Evolutionary conservation across 169 alveolate genomes (phyloP), one percentile per base, ranked within the genome.

Genomic region (Eimeria brunetti): DNA sequence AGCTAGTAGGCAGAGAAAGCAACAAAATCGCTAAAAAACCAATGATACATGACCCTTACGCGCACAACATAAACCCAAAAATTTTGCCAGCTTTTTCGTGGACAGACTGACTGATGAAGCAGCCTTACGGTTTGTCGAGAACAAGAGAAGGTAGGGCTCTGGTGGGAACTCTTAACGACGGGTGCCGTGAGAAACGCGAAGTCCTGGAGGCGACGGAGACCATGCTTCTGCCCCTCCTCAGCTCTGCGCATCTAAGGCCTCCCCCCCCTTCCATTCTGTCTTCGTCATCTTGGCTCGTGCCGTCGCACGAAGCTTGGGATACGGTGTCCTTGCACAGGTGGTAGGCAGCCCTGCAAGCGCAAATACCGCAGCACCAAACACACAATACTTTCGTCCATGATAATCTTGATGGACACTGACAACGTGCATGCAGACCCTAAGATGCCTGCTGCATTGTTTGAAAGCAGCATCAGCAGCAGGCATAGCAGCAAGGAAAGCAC

Each of bases 171-270:
- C 89, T 81, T 20, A 81, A 53, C 27, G 89, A 81, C 36, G 89
- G 89, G 14, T 81, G 89, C 71, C 71, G 67, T 56, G 89, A 81
- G 62, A 81, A 81, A 11, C 89, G 89, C n/a, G 89, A 81, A 51
- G 71, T 14, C 46, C 64, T 38, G 49, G 89, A 81, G 27, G 71
- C 62, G 30, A 81, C 89, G 20, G 71, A 49, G 8, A 44, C 20
- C 30, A 27, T 51, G 51, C 89, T 81, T 49, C 89, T 27, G 33
- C 64, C 71, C 22, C 71, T 51, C 73, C 46, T 38, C 73, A 81
- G 27, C 51, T 81, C 89, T 24, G 69, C 16, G 41, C 88, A 0
- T 46, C 89, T 8, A 71, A 51, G 86, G 64, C 86, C 86, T 27
- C 86, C 69, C 49, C 44, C 89, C 44, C 51, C 73, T n/a, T 51